Conservation (phyloP, 257 asterid genomes). For the Linaria vulgaris region DNA sequence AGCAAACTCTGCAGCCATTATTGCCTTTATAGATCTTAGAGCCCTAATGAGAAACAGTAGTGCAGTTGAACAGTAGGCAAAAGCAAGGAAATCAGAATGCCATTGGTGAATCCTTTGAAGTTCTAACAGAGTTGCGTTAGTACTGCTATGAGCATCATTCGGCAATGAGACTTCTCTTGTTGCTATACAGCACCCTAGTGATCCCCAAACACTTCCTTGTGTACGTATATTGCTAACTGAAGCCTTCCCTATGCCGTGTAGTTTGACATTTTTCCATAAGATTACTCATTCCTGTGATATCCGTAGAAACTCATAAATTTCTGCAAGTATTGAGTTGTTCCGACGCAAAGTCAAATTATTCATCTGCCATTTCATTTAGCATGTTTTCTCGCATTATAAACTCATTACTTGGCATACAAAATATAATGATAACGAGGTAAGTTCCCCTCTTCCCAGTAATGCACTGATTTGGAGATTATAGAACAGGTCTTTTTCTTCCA, state of each 20-base stretch:
- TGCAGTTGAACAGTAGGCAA: conserved; percentile 1
- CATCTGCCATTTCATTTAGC: neutral
- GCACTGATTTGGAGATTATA: conserved; percentile 1
- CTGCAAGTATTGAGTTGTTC: neutral
- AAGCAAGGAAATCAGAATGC: conserved; percentile 6
- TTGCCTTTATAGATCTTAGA: neutral
- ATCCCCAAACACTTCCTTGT: neutral
- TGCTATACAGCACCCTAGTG: neutral
- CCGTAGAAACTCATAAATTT: too few relatives aligned
- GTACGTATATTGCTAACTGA: neutral
- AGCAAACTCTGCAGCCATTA: conserved; percentile 24
- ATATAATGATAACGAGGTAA: conserved; percentile 30
- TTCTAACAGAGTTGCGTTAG: neutral
- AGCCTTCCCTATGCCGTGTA: neutral
- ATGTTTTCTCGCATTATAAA: conserved; percentile 19
- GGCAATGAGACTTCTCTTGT: neutral
- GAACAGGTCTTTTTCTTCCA: neutral
- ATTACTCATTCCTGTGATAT: neutral
- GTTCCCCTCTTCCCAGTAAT: conserved; percentile 4
- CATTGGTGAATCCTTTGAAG: conserved; percentile 20
- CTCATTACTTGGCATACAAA: conserved; percentile 11
- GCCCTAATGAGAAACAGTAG: neutral
- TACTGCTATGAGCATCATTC: neutral
- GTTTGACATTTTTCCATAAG: neutral
- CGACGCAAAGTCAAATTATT: neutral